Evolutionary conservation across 2,329 filamentous ascomycete species (phyloP).

Genomic region (Trichoderma lentiforme): DNA sequence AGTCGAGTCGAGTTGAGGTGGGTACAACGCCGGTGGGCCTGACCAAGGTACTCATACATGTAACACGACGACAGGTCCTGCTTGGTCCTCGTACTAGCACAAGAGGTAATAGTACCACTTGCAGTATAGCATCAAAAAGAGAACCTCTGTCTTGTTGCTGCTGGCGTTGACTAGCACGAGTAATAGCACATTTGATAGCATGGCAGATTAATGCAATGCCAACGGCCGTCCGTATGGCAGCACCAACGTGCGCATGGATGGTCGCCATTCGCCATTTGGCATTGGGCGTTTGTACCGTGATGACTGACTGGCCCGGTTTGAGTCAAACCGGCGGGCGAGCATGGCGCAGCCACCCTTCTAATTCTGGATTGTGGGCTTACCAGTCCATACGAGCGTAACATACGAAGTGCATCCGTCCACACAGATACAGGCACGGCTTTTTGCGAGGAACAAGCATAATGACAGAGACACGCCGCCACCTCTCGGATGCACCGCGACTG

Average conservation of each 20-base stretch:
- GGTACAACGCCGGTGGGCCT: conserved; percentile 3
- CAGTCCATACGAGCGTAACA: conserved; percentile 6
- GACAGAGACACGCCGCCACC: conserved; percentile 10
- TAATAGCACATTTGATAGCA: not conserved
- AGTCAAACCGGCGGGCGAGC: conserved; percentile 21
- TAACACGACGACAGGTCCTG: not conserved
- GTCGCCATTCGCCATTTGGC: not conserved
- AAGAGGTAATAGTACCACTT: not conserved
- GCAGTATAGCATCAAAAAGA: not conserved
- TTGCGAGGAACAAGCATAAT: not conserved
- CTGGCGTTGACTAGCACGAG: not conserved
- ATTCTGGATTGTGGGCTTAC: conserved; percentile 32
- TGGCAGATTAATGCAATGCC: not conserved
- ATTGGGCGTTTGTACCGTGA: not conserved
- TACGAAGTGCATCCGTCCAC: conserved; percentile 9
- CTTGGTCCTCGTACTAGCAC: not conserved
- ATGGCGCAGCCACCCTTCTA: conserved; percentile 37
- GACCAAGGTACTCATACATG: not conserved
- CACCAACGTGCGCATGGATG: not conserved
- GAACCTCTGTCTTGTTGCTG: not conserved
- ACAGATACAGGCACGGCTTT: not conserved
- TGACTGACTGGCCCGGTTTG: conserved; percentile 5
- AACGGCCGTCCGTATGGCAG: not conserved
- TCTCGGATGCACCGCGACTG: conserved; percentile 29
- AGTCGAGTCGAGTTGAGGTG: not conserved